phyloP scores from a whole-genome alignment of 192 early-diverging fungal species.

The Helicostylum pulchrum region DNA sequence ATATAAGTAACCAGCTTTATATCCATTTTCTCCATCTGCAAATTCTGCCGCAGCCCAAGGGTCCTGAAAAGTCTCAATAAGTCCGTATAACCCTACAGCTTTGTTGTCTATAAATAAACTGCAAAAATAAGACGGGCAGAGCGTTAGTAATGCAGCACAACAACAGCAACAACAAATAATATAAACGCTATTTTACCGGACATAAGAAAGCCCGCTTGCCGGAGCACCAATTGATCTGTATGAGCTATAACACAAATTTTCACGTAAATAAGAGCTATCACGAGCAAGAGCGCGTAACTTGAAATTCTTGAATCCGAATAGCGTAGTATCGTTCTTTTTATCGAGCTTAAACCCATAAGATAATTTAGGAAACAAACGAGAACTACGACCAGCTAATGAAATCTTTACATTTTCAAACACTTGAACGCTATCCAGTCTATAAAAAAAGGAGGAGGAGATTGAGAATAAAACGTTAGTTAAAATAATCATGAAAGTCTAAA shows the following conservation, averaged over 20 bases:
- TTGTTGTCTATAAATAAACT: slow-evolving; percentile 13
- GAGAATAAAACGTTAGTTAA: neutral
- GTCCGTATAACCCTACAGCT: slow-evolving; percentile 6
- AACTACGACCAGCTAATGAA: slow-evolving; percentile 10
- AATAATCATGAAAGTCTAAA: too few relatives aligned
- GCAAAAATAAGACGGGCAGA: neutral
- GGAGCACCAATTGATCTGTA: neutral
- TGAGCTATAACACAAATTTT: neutral
- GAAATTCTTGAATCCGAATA: slow-evolving; percentile 5
- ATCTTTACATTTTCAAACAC: neutral
- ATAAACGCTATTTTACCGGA: neutral
- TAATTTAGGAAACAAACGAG: slow-evolving; percentile 14
- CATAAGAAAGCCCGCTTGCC: slow-evolving; percentile 1
- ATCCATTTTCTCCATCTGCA: neutral
- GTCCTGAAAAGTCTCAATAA: slow-evolving; percentile 8
- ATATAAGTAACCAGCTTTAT: slow-evolving; percentile 9
- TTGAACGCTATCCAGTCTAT: neutral
- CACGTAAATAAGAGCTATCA: slow-evolving; percentile 14
- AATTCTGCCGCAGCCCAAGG: slow-evolving; percentile 2
- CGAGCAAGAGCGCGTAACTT: slow-evolving; percentile 13
- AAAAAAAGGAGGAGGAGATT: too few relatives aligned
- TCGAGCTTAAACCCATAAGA: slow-evolving; percentile 10
- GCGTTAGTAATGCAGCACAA: too few relatives aligned
- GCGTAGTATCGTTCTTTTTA: neutral
- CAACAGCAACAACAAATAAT: too few relatives aligned